Evolutionary conservation across 2,329 filamentous ascomycete species (phyloP).

Genomic region (Sporothrix euskadiensis): DNA sequence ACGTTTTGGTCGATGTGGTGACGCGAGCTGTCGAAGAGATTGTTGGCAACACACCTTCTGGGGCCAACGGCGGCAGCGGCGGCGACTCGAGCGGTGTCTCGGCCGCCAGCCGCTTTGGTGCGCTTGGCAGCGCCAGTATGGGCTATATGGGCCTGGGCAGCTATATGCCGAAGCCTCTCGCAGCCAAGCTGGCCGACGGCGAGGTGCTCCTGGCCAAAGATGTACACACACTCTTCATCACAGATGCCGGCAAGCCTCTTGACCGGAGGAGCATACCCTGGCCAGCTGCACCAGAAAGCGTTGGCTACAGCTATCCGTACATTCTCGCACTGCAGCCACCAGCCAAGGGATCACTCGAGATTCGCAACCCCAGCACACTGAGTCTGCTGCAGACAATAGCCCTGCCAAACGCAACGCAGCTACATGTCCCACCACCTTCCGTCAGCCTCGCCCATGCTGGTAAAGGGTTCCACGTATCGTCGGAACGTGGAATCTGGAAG

Average conservation of each 20-base stretch:
- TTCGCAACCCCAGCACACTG: conserved; percentile 88
- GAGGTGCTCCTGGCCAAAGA: conserved; percentile 95
- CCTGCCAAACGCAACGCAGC: conserved; percentile 75
- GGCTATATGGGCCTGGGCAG: conserved; percentile 94
- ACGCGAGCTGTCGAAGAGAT: conserved; percentile 75
- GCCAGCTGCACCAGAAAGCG: conserved; percentile 80
- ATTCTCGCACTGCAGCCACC: conserved; percentile 76
- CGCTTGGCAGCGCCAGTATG: conserved; percentile 80
- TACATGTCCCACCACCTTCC: conserved; percentile 91
- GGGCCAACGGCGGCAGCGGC: not conserved
- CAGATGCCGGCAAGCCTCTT: conserved; percentile 71
- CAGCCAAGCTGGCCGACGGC: conserved; percentile 76
- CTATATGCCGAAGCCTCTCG: conserved; percentile 87
- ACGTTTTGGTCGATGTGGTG: conserved; percentile 82
- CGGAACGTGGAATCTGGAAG: conserved; percentile 89
- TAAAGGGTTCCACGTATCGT: conserved; percentile 92
- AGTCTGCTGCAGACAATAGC: conserved; percentile 84
- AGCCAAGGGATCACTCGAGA: conserved; percentile 80
- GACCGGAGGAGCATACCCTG: conserved; percentile 90
- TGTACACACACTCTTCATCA: conserved; percentile 91
- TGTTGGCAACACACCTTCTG: conserved; percentile 59
- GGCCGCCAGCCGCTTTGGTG: conserved; percentile 73
- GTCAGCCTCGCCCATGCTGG: conserved; percentile 93
- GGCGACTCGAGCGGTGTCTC: conserved; percentile 4
- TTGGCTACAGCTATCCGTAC: conserved; percentile 97